These are phyloP conservation scores for Secale cereale DNA, from an alignment of 176 grass and related monocot species.

Conservation along the genomic window DNA sequence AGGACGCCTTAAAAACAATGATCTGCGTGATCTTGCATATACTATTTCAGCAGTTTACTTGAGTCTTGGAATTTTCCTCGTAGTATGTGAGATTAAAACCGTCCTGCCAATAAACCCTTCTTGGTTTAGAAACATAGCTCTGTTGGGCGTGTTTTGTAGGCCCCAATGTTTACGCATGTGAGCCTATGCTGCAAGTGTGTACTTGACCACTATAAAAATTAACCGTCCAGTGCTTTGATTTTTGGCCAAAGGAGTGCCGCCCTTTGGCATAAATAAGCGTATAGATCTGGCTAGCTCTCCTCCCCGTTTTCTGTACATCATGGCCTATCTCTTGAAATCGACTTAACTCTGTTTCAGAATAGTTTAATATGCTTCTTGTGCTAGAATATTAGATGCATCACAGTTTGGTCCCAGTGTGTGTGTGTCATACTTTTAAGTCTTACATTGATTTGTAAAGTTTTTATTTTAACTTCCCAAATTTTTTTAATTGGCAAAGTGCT, in stretches of 20 bases:
- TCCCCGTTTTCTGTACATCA: neutral
- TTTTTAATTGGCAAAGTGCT: neutral
- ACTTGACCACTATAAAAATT: neutral
- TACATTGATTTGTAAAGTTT: neutral
- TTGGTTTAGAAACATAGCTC: neutral
- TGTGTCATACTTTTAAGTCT: neutral
- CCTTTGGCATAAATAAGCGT: neutral
- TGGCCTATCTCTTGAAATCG: neutral
- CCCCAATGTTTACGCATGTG: neutral
- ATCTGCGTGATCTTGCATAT: neutral
- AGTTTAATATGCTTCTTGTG: neutral
- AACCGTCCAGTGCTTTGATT: neutral
- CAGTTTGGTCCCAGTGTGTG: neutral
- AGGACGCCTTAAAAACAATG: too few relatives aligned
- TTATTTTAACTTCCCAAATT: neutral
- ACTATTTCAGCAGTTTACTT: neutral
- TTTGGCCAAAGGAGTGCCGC: neutral
- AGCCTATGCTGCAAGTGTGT: slow-evolving; percentile 9
- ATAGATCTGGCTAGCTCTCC: neutral
- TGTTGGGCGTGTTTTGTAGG: neutral
- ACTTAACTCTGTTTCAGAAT: neutral
- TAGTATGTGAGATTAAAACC: neutral
- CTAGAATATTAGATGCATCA: neutral
- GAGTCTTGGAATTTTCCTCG: neutral
- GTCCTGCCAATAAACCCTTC: neutral